Evolutionary conservation across 2,329 filamentous ascomycete genomes (phyloP).

Genomic region (Alternaria sp.): DNA sequence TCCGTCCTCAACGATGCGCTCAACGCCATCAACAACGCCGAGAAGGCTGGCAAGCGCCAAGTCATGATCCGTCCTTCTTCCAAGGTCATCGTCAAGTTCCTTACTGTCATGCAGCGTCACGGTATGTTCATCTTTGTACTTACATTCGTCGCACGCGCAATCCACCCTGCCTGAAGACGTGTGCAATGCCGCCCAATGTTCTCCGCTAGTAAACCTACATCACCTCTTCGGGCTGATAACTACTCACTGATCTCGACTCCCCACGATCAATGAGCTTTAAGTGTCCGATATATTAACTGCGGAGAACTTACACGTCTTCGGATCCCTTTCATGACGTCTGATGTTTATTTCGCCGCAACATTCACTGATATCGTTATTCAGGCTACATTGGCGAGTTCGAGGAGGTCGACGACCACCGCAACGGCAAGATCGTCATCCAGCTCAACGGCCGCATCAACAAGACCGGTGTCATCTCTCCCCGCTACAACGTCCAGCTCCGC

Average conservation of each 20-base stretch:
- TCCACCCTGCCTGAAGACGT: neutral
- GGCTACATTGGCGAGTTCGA: constrained; percentile 99
- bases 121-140: constrained; percentile 71
- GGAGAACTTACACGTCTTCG: constrained; percentile 98
- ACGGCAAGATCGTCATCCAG: constrained; percentile 99
- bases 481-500: constrained; percentile 98
- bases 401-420: constrained; percentile 99
- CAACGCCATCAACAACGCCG: constrained; percentile 99
- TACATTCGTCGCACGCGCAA: constrained; percentile 9
- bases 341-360: constrained; percentile 98
- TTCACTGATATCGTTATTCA: constrained; percentile 66
- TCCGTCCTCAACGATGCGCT: constrained; percentile 99
- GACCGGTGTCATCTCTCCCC: constrained; percentile 98
- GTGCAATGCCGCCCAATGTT: neutral
- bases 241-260: constrained; percentile 89
- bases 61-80: constrained; percentile 97
- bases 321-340: constrained; percentile 76
- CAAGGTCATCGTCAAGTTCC: constrained; percentile 99
- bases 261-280: constrained; percentile 99
- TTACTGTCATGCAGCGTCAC: constrained; percentile 99
- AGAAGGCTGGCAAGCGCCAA: constrained; percentile 99
- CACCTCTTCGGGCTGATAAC: constrained; percentile 95
- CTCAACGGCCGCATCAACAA: constrained; percentile 99
- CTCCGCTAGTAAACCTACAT: constrained; percentile 21
- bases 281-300: constrained; percentile 92